A percentile compares a stretch with the other conserved stretches of the same genome.
Evolutionary conservation across 257 asterid genomes (phyloP).

Genomic region (Leptodermis oblonga): DNA sequence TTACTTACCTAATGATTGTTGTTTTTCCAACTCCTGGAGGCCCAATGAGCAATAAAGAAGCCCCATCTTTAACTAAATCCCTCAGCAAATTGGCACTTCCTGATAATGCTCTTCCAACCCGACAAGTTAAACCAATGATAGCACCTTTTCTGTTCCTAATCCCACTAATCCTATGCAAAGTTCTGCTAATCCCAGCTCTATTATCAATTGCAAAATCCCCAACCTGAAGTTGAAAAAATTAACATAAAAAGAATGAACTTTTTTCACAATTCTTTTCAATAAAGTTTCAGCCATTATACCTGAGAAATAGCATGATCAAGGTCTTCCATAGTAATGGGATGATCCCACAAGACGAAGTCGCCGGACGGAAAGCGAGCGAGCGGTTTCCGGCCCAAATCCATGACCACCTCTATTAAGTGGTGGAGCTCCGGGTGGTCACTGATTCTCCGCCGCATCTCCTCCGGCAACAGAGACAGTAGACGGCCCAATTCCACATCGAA

Average conservation of each 20-base stretch:
- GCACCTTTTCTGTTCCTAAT: conserved; percentile 81
- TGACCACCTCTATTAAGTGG: conserved; percentile 82
- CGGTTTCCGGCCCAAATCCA: conserved; percentile 96
- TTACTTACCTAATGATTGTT: conserved; percentile 84
- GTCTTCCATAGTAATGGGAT: conserved; percentile 63
- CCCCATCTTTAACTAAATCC: conserved; percentile 74
- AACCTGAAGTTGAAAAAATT: conserved; percentile 38
- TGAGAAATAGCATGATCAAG: conserved; percentile 63
- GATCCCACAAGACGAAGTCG: conserved; percentile 70
- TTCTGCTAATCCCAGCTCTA: conserved; percentile 94
- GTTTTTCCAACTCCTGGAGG: conserved; percentile 99
- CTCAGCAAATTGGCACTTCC: conserved; percentile 86
- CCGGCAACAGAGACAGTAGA: conserved; percentile 65
- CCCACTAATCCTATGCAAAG: conserved; percentile 89
- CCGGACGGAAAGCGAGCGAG: conserved; percentile 91
- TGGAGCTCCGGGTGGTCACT: conserved; percentile 66
- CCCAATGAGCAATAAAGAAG: conserved; percentile 81
- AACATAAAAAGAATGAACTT: neutral
- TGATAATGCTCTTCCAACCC: conserved; percentile 88
- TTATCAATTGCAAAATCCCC: conserved; percentile 96
- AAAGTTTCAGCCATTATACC: conserved; percentile 28
- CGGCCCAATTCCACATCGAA: conserved; percentile 65
- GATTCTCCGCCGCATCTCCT: conserved; percentile 70
- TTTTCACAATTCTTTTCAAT: neutral
- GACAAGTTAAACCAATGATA: conserved; percentile 88